Evolutionary conservation across 306 rosid species (phyloP).

Genomic region (Oxytropis ochrocephala): DNA sequence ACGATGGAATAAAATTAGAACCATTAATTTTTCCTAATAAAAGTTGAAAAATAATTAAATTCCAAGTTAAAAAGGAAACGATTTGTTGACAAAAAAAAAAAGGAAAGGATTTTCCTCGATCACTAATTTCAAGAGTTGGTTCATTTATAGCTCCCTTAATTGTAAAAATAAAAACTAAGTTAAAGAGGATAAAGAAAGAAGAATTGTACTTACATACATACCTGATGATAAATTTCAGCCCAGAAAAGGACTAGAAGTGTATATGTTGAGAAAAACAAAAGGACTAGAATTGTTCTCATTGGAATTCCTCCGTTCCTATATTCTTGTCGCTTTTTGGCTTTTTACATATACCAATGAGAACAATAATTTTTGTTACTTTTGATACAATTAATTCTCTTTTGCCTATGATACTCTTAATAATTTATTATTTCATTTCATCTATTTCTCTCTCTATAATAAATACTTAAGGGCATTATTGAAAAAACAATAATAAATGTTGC

Average conservation of each 20-base stretch:
- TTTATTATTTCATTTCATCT: no score
- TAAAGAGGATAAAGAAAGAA: background rate
- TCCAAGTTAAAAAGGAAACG: background rate
- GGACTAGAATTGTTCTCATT: no score
- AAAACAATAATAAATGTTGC: no score
- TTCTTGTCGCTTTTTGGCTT: no score
- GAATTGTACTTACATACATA: constrained; percentile 48
- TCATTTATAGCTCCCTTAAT: background rate
- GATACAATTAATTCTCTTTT: no score
- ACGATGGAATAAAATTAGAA: constrained; percentile 11
- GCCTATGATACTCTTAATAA: no score
- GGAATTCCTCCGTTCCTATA: no score
- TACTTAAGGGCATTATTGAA: no score
- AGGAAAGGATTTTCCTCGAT: background rate
- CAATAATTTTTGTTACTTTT: no score
- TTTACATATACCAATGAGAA: no score
- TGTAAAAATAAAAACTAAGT: background rate
- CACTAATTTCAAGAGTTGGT: background rate
- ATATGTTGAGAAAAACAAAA: constrained; percentile 75
- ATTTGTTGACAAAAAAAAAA: no score
- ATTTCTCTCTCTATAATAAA: no score
- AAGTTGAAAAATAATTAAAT: background rate
- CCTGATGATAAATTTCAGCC: constrained; percentile 97
- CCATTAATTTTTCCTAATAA: background rate
- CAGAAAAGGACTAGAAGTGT: constrained; percentile 87